Base-by-base conservation (phyloP, 2,329 filamentous ascomycete species). In the Simplicillium aogashimaense region DNA sequence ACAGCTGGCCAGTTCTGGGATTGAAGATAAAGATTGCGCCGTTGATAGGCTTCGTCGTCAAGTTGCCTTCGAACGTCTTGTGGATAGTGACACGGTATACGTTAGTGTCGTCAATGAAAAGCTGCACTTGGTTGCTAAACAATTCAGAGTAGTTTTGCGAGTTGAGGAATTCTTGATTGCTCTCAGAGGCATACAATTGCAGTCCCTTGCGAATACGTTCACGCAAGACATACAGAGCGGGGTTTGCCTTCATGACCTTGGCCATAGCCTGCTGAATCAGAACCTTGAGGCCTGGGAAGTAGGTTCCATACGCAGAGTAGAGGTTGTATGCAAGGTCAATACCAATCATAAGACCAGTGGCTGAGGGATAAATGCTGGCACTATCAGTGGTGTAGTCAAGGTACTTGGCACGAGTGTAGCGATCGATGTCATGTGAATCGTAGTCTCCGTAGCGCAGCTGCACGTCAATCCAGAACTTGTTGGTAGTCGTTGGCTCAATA, bases 1-100 rank as follows among this genome's bases (percentile, higher is more conserved):
- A 98, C 31, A 98, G 67, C 57, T 98, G 92, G 38, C 92, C 92
- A 39, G 92, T 98, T 43, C 90, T 80, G n/a, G 94, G 92, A 60
- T 98, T 98, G 77, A 98, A 97, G 58, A 98, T 98, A 71, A 98
- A 98, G 59, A 98, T 97, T 35, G 94, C 92, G 58, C 92, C 92
- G 60, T 98, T 98, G 73, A 98, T 98, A 3, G 92, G 92, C 65
- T 98, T 98, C 2, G 92, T 98, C 0, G 92, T 98, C 76, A 98
- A 71, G 59, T 98, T 98, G 53, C 92, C 92, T 63, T 98, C 92
- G 47, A 98, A 98, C 0, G 92, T 98, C 77, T 98, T 98, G 73
- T 98, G 92, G 47, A 98, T 98, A 1, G 92, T 98, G 45, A 98
- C 92, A 69, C 92, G 89, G 60, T 98, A 98, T 38, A 98, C 94